These are phyloP conservation scores for Candida nemodendra DNA, from an alignment of 805 yeast species.

Conservation along the genomic window DNA sequence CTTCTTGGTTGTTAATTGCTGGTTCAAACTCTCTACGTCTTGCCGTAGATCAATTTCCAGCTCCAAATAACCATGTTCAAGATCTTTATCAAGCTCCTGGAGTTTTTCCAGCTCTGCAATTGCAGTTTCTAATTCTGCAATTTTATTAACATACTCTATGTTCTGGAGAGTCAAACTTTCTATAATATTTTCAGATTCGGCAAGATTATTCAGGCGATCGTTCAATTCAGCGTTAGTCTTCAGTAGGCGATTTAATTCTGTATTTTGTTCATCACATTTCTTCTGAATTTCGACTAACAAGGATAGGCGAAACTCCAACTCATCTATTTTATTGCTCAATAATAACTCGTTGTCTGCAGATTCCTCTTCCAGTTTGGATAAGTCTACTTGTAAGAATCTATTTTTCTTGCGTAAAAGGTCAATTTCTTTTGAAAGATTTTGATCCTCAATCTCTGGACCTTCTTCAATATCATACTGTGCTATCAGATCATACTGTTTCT, in stretches of 20 bases:
- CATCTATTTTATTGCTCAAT: slow-evolving; percentile 24
- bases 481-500: slow-evolving; percentile 14
- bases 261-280: slow-evolving; percentile 1
- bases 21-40: slow-evolving; percentile 34
- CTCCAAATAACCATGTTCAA: slow-evolving; percentile 44
- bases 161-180: slow-evolving; percentile 38
- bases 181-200: slow-evolving; percentile 33
- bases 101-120: slow-evolving; percentile 49
- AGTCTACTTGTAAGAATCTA: slow-evolving; percentile 40
- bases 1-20: slow-evolving; percentile 13
- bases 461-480: not conserved
- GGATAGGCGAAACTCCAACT: slow-evolving; percentile 6
- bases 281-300: slow-evolving; percentile 21
- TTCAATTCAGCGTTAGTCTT: slow-evolving; percentile 26
- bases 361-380: slow-evolving; percentile 34
- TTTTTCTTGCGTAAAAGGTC: slow-evolving; percentile 30
- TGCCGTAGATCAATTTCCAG: slow-evolving; percentile 43
- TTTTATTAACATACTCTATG: slow-evolving; percentile 32
- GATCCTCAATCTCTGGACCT: not conserved
- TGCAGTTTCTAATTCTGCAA: slow-evolving; percentile 35
- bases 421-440: not conserved
- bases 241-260: slow-evolving; percentile 7
- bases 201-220: slow-evolving; percentile 27
- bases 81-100: slow-evolving; percentile 47
- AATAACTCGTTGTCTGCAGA: slow-evolving; percentile 29